These are phyloP conservation scores for Fusarium stilboides DNA, from an alignment of 2,329 filamentous ascomycete species.

Conservation along the genomic window DNA sequence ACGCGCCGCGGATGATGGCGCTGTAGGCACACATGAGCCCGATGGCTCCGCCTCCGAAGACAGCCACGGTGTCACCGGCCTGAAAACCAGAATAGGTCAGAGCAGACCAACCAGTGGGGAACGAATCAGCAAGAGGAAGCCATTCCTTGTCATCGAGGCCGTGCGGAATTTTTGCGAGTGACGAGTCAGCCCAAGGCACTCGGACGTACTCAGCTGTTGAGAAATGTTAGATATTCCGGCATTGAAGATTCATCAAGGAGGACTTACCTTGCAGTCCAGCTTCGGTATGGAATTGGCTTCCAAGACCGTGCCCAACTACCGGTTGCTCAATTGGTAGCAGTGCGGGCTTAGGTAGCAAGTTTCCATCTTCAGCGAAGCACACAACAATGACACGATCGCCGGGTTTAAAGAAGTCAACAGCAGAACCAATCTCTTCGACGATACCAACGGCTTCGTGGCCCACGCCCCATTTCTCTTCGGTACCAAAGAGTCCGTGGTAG, in stretches of 20 bases:
- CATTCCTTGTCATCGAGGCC: conserved; percentile 20
- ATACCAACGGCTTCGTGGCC: conserved; percentile 16
- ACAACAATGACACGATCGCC: conserved; percentile 15
- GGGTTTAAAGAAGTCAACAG: conserved; percentile 18
- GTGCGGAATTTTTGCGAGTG: conserved; percentile 9
- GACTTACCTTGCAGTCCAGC: conserved; percentile 7
- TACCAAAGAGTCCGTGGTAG: conserved; percentile 5
- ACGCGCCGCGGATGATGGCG: conserved; percentile 32
- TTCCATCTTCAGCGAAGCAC: conserved; percentile 8
- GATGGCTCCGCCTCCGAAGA: conserved; percentile 27
- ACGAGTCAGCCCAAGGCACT: conserved; percentile 20
- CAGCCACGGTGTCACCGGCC: conserved; percentile 28
- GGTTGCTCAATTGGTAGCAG: neutral
- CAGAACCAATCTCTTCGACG: conserved; percentile 17
- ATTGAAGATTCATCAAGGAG: fast-evolving
- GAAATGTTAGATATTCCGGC: neutral
- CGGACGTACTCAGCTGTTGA: conserved; percentile 23
- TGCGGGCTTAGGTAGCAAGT: conserved; percentile 6
- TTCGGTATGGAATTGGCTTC: neutral
- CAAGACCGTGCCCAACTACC: neutral
- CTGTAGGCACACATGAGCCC: conserved; percentile 33
- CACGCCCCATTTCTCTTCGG: neutral
- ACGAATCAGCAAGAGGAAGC: conserved; percentile 18
- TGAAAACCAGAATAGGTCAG: conserved; percentile 24
- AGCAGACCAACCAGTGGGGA: conserved; percentile 27